Base-by-base conservation (phyloP, 2,329 filamentous ascomycete genomes). In the Hypoxylon rubiginosum region DNA sequence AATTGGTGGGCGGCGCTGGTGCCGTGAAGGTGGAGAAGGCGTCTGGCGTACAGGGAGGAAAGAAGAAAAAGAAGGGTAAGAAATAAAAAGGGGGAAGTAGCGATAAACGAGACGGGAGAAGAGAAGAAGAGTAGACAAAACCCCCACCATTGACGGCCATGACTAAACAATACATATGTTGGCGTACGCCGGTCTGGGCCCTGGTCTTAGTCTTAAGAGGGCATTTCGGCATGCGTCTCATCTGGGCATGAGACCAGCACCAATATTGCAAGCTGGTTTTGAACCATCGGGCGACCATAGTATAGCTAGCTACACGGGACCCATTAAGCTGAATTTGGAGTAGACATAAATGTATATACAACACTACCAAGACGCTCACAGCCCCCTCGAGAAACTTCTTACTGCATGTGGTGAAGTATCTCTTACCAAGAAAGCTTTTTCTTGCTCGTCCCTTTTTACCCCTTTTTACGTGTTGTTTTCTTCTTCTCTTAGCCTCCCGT, bases 11-110 rank as follows among this genome's bases (percentile, higher is more conserved):
- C 28, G 88, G 88, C 4, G 88, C 87, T 1, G 88, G 88, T 13
- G 84, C 82, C 5, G 86, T 90, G 62, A 90, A 87, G 78, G 87
- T 90, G 41, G 88, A 91, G 76, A 90, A 88, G 79, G 84, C 87
- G 15, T 77, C 79, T 2, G 73, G 75, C 6, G 72, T 66, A 1
- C 69, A 71, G n/a, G 67, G 62, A 11, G 73, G 72, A n/a, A 77
- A 76, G 36, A 78, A 78, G 67, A 78, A 78, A 62, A 81, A 81
- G 72, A 81, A 81, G 72, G 80, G 78, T 49, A 84, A 83, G 77
- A 86, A 85, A 79, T 85, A 83, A 76, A 83, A 80, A 77, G 26
- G 52, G 53, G 15, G 59, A 58, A 15, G 4, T 24, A 24, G 21
- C 21, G 21, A 24, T 24, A 32, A 45, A 49, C n/a, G 32, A 52